Evolutionary conservation across 768 basidiomycete genomes (phyloP), one percentile per base, ranked within the genome.

Genomic region (Tricholoma hemisulphureum): DNA sequence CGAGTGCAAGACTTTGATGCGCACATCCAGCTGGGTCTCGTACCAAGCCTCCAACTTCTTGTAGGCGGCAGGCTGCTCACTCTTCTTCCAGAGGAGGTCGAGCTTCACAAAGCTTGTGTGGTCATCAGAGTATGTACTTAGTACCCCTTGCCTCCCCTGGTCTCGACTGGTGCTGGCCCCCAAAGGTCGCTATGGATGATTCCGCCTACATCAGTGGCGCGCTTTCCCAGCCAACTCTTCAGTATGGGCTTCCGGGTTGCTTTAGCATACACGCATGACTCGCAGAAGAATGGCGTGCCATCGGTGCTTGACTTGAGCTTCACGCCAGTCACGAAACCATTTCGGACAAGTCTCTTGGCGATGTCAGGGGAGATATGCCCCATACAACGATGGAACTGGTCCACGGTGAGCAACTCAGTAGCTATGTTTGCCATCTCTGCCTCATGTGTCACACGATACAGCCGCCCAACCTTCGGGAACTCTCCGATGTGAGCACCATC

Each of bases 111-210:
- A 35, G 34, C 8, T 35, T 7, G 71, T 59, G 34, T 63, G 53
- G 39, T 77, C 71, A 45, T 79, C 75, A 0, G 65, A 75, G 57
- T 72, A 79, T 0, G 68, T 71, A n/a, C 41, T 6, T 43, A 43
- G 29, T 31, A 31, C 29, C 32, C 18, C 6, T 64, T 53, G 21
- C 71, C 67, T 0, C 69, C 64, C 0, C 66, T 53, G 0, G 53
- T 72, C 14, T 55, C 45, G 0, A 73, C 61, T 0, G 65, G 68
- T 0, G 75, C 69, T 2, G 76, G 80, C 10, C 79, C 10, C 29
- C 29, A 31, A 5, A 10, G 10, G 29, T 31, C 29, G 10, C 29
- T 31, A 10, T 31, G 29, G 29, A 31, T 31, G 29, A 31, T 31
- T 31, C 29, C 10, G 29, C 29, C 29, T 10, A 31, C n/a, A n/a